Conservation (phyloP, 495 filamentous ascomycete species). For the Penicillium parvum region DNA sequence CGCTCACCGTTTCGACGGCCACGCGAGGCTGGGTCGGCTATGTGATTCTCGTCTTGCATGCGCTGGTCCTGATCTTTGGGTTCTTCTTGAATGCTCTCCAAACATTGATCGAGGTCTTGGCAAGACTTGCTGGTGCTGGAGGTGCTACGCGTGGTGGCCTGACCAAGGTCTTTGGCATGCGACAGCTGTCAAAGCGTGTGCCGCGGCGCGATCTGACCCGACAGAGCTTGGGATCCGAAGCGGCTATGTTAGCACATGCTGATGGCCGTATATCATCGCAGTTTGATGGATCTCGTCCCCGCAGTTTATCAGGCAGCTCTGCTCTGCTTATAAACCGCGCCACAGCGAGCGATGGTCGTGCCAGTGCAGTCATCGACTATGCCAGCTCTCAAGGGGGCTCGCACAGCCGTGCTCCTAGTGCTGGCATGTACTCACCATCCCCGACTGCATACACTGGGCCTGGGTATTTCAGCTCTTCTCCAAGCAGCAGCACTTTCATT, state of each 20-base stretch:
- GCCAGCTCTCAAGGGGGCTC: slow-evolving; percentile 43
- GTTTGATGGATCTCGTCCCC: slow-evolving; percentile 58
- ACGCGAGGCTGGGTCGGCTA: slow-evolving; percentile 94
- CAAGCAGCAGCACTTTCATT: slow-evolving; percentile 42
- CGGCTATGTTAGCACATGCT: slow-evolving; percentile 68
- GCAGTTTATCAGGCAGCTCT: slow-evolving; percentile 83
- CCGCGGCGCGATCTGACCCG: slow-evolving; percentile 58
- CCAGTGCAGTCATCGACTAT: slow-evolving; percentile 43
- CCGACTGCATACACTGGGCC: slow-evolving; percentile 69
- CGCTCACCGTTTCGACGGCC: slow-evolving; percentile 67
- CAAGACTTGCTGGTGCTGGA: slow-evolving; percentile 74
- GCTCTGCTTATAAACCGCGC: slow-evolving; percentile 62
- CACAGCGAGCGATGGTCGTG: slow-evolving; percentile 42
- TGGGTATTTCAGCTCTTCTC: slow-evolving; percentile 25
- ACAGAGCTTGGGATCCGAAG: slow-evolving; percentile 73
- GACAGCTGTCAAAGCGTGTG: slow-evolving; percentile 77
- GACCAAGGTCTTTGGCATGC: slow-evolving; percentile 86
- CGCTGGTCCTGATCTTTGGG: slow-evolving; percentile 80
- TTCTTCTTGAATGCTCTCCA: slow-evolving; percentile 92
- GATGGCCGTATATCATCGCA: slow-evolving; percentile 63
- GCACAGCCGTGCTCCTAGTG: slow-evolving; percentile 44
- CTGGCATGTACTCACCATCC: slow-evolving; percentile 59
- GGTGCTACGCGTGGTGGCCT: slow-evolving; percentile 82
- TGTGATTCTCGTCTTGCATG: slow-evolving; percentile 82
- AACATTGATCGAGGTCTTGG: slow-evolving; percentile 81